These are phyloP conservation scores for Colletotrichum salicis DNA, from an alignment of 2,329 filamentous ascomycete species.

Conservation along the genomic window DNA sequence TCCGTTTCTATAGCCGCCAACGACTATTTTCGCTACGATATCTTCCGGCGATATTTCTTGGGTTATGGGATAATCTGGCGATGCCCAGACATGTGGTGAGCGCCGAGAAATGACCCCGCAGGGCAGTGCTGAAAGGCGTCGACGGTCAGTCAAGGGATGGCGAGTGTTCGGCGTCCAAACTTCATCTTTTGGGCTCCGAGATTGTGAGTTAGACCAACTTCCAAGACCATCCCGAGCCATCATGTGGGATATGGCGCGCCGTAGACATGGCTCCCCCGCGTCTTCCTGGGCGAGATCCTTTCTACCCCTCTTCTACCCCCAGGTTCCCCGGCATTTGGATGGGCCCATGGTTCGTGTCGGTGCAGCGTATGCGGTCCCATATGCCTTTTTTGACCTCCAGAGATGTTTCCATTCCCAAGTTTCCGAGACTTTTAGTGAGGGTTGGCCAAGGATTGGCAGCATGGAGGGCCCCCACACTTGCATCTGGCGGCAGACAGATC, in stretches of 20 bases:
- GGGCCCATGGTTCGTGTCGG: slow-evolving; percentile 19
- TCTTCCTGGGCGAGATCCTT: slow-evolving; percentile 17
- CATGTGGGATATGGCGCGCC: slow-evolving; percentile 2
- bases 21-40: neutral
- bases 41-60: neutral
- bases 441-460: slow-evolving; percentile 17
- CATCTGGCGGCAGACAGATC: slow-evolving; percentile 36
- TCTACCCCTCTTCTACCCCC: slow-evolving; percentile 18
- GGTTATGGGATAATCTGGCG: neutral
- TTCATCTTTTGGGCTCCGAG: slow-evolving; percentile 32
- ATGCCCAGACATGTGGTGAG: slow-evolving; percentile 27
- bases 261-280: slow-evolving; percentile 8
- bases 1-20: slow-evolving; percentile 2
- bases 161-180: slow-evolving; percentile 23
- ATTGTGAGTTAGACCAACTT: neutral
- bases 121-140: slow-evolving; percentile 31
- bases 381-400: neutral
- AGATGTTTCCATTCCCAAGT: slow-evolving; percentile 11
- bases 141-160: slow-evolving; percentile 22
- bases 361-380: neutral
- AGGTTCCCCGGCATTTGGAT: slow-evolving; percentile 9
- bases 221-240: neutral
- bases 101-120: slow-evolving; percentile 31
- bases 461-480: slow-evolving; percentile 31
- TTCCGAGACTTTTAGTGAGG: slow-evolving; percentile 1